phyloP scores from a whole-genome alignment of 768 basidiomycete species.

The Hypholoma fasciculare region DNA sequence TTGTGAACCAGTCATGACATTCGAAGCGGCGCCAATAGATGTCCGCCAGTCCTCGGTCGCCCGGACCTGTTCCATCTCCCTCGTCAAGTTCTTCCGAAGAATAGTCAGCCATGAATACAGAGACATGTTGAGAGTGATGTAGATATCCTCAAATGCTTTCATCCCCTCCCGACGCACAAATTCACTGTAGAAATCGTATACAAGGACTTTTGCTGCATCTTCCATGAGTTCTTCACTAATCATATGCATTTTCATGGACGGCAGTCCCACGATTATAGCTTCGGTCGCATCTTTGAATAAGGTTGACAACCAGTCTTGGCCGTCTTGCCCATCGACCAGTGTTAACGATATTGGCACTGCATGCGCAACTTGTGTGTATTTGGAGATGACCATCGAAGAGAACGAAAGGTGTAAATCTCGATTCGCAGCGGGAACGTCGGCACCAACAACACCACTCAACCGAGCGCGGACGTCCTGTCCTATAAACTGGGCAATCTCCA shows the following conservation, averaged over 20 bases:
- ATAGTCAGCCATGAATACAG: constrained; percentile 82
- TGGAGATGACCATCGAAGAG: constrained; percentile 74
- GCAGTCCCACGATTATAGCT: constrained; percentile 77
- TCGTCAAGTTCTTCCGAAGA: constrained; percentile 70
- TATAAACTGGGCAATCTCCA: constrained; percentile 75
- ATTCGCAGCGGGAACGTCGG: constrained; percentile 47
- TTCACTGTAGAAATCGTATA: constrained; percentile 73
- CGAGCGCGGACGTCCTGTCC: constrained; percentile 69
- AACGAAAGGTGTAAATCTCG: constrained; percentile 75
- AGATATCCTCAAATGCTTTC: constrained; percentile 71
- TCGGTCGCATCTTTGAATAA: constrained; percentile 64
- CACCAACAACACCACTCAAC: constrained; percentile 61
- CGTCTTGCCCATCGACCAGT: constrained; percentile 30
- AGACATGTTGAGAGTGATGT: constrained; percentile 81
- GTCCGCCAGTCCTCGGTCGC: constrained; percentile 55
- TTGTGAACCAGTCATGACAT: constrained; percentile 20
- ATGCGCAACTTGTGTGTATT: constrained; percentile 63
- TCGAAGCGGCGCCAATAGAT: constrained; percentile 30
- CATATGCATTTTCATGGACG: constrained; percentile 84
- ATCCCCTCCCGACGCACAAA: constrained; percentile 57
- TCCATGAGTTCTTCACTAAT: constrained; percentile 58
- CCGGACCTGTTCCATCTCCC: constrained; percentile 77
- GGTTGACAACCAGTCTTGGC: constrained; percentile 56
- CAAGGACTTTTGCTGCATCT: constrained; percentile 40
- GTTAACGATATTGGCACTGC: constrained; percentile 34